Conservation (phyloP, 2,329 filamentous ascomycete genomes). For the Myriosclerotinia curreyana region DNA sequence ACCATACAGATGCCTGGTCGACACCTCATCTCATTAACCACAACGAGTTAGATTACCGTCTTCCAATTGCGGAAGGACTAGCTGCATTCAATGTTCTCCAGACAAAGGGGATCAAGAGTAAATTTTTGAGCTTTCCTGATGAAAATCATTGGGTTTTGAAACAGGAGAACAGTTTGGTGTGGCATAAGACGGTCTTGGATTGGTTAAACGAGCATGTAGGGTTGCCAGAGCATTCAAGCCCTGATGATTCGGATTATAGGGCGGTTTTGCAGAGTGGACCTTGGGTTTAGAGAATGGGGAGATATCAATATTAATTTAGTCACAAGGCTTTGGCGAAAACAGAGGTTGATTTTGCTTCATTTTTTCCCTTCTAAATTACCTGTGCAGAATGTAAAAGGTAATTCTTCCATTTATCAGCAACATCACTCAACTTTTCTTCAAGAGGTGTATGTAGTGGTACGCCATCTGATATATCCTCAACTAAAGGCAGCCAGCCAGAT, state of each 20-base stretch:
- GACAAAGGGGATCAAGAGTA: slow-evolving; percentile 55
- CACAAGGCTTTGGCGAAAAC: not conserved
- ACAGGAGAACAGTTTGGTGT: slow-evolving; percentile 80
- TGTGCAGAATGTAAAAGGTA: not conserved
- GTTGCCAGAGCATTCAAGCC: slow-evolving; percentile 17
- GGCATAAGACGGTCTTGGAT: slow-evolving; percentile 80
- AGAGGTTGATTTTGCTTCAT: not conserved
- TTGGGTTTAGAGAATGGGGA: slow-evolving; percentile 18
- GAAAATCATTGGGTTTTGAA: slow-evolving; percentile 78
- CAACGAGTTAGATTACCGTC: slow-evolving; percentile 79
- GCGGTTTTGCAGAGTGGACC: slow-evolving; percentile 9
- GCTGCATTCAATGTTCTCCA: slow-evolving; percentile 56
- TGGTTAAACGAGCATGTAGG: slow-evolving; percentile 55
- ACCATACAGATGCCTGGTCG: slow-evolving; percentile 64
- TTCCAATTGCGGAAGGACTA: slow-evolving; percentile 75
- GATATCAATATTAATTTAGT: not conserved
- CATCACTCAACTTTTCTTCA: too few relatives aligned
- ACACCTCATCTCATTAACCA: slow-evolving; percentile 87
- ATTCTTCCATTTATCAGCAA: too few relatives aligned
- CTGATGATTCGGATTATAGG: slow-evolving; percentile 19
- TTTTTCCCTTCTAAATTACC: not conserved
- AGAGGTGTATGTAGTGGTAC: too few relatives aligned
- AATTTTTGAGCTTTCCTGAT: slow-evolving; percentile 62
- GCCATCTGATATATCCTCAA: too few relatives aligned
- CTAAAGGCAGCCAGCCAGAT: not conserved